These are phyloP conservation scores for Pneumocystis carinii DNA, from an alignment of 1,139 yeast species.

Conservation along the genomic window DNA sequence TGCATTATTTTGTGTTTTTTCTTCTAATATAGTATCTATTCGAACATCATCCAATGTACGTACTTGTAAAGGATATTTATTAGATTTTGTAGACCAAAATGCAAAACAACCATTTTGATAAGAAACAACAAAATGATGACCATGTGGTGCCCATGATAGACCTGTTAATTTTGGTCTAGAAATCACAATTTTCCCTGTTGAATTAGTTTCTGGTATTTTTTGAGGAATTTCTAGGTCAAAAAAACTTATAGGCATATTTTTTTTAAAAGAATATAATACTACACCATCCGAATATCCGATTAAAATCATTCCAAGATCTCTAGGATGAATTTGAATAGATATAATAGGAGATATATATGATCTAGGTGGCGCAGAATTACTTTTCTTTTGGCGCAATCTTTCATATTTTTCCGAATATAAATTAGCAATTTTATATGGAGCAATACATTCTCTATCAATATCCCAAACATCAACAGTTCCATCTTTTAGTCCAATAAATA, in stretches of 20 bases:
- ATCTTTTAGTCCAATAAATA: conserved; percentile 62
- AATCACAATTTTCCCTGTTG: conserved; percentile 15
- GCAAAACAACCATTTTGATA: conserved; percentile 73
- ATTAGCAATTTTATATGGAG: conserved; percentile 57
- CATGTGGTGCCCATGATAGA: conserved; percentile 85
- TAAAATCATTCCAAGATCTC: conserved; percentile 68
- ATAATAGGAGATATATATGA: conserved; percentile 38
- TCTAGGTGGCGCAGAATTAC: conserved; percentile 15
- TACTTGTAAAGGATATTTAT: conserved; percentile 51
- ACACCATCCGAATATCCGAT: conserved; percentile 61
- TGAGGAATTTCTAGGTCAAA: conserved; percentile 46
- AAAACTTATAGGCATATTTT: conserved; percentile 40
- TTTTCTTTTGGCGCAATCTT: conserved; percentile 14
- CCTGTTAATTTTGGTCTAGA: conserved; percentile 41
- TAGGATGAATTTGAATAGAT: conserved; percentile 65
- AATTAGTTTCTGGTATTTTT: conserved; percentile 41
- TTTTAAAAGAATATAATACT: conserved; percentile 50
- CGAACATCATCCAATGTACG: conserved; percentile 54
- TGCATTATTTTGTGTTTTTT: conserved; percentile 4
- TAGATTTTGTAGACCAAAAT: conserved; percentile 83
- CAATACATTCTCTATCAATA: conserved; percentile 55
- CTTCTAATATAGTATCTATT: conserved; percentile 38
- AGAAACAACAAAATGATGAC: conserved; percentile 62
- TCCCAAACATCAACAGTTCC: conserved; percentile 68
- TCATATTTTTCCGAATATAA: conserved; percentile 38